phyloP scores from a whole-genome alignment of 495 filamentous ascomycete species.

The Talaromyces borbonicus region DNA sequence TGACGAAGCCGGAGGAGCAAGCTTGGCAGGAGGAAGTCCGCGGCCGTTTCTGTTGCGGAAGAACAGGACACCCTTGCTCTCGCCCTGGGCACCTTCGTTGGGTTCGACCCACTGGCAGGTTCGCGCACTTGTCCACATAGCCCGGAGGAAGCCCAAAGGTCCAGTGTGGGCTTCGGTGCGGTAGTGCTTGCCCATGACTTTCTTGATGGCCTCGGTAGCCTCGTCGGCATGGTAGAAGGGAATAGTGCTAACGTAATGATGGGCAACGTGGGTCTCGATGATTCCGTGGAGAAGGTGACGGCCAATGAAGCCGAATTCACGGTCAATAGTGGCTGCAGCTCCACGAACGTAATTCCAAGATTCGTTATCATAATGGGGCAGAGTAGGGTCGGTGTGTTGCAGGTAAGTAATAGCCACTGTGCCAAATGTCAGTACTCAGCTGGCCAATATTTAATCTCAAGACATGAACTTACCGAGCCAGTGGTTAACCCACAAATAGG shows the following conservation, averaged over 20 bases:
- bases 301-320: slow-evolving; percentile 51
- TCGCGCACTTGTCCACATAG: slow-evolving; percentile 43
- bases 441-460: too few species aligned
- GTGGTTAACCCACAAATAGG: slow-evolving; percentile 98
- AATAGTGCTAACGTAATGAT: slow-evolving; percentile 53
- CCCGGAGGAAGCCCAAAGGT: slow-evolving; percentile 43
- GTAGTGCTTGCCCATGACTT: slow-evolving; percentile 48
- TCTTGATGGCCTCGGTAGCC: slow-evolving; percentile 49
- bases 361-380: slow-evolving; percentile 47
- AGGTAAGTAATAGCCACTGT: slow-evolving; percentile 52
- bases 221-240: slow-evolving; percentile 55
- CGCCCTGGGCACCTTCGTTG: slow-evolving; percentile 50
- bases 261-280: slow-evolving; percentile 52
- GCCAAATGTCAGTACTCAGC: slow-evolving; percentile 5
- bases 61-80: slow-evolving; percentile 44
- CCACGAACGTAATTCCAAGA: slow-evolving; percentile 49
- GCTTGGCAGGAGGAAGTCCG: slow-evolving; percentile 53
- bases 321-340: slow-evolving; percentile 50
- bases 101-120: slow-evolving; percentile 52
- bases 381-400: slow-evolving; percentile 50
- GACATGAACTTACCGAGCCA: slow-evolving; percentile 56
- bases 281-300: slow-evolving; percentile 50
- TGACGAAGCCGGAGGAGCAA: not conserved
- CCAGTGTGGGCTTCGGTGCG: slow-evolving; percentile 43
- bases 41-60: slow-evolving; percentile 62